phyloP scores from a whole-genome alignment of 1,284 basidiomycete genomes.

The Afroboletus lepidellus region DNA sequence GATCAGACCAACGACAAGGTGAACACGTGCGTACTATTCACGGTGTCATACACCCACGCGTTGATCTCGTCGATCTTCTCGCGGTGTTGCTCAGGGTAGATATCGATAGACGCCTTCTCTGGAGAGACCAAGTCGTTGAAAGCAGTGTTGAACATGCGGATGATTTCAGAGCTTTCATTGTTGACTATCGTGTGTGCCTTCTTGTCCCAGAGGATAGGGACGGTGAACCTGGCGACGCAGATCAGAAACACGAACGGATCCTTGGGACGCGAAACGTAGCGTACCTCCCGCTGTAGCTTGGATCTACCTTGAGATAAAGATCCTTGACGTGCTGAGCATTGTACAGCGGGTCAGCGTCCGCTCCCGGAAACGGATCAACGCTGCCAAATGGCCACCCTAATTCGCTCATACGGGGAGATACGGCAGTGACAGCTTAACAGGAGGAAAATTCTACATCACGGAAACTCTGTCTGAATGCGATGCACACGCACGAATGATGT shows the following conservation, averaged over 20 bases:
- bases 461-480: not conserved
- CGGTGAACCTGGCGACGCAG: constrained; percentile 62
- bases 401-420: constrained; percentile 84
- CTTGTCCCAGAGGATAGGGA: constrained; percentile 96
- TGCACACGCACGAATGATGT: constrained; percentile 66
- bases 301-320: constrained; percentile 79
- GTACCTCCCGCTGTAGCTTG: constrained; percentile 65
- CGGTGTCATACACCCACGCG: constrained; percentile 80
- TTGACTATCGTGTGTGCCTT: constrained; percentile 88
- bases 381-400: constrained; percentile 88
- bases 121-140: constrained; percentile 74
- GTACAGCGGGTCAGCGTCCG: constrained; percentile 73
- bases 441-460: not conserved
- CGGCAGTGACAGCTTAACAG: constrained; percentile 62
- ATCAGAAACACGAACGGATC: too few relatives aligned
- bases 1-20: not conserved
- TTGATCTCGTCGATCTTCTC: constrained; percentile 86
- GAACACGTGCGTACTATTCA: constrained; percentile 61
- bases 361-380: constrained; percentile 67
- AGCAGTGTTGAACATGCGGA: constrained; percentile 85
- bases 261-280: too few relatives aligned
- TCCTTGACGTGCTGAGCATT: constrained; percentile 74
- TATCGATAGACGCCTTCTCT: constrained; percentile 66
- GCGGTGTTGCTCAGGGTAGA: constrained; percentile 75
- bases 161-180: constrained; percentile 94